Conservation (phyloP, 768 basidiomycete genomes). For the Termitomyces sp. region DNA sequence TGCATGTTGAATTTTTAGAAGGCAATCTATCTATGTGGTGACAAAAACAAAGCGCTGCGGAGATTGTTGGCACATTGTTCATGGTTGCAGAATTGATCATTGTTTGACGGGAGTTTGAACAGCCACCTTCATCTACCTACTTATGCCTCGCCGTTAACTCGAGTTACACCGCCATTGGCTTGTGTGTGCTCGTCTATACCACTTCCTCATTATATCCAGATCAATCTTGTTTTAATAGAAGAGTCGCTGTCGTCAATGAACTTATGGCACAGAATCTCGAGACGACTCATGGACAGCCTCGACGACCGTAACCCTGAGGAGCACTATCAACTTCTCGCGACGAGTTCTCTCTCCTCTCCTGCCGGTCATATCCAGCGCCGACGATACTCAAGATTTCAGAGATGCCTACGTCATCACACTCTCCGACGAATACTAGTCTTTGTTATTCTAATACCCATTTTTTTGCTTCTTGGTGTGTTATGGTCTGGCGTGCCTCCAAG, state of each 20-base stretch:
- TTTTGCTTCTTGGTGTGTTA: constrained; percentile 14
- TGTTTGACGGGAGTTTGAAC: not conserved
- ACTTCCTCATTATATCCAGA: not conserved
- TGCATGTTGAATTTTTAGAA: not conserved
- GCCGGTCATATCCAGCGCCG: constrained; percentile 4
- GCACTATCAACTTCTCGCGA: constrained; percentile 17
- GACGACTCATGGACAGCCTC: constrained; percentile 11
- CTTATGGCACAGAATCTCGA: constrained; percentile 15
- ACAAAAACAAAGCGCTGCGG: not conserved
- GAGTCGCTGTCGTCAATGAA: constrained; percentile 12
- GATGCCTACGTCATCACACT: constrained; percentile 11
- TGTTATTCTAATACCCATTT: constrained; percentile 12
- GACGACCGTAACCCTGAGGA: constrained; percentile 14
- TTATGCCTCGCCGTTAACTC: not conserved
- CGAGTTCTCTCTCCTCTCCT: constrained; percentile 1
- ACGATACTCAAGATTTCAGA: constrained; percentile 10
- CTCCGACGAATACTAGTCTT: constrained; percentile 14
- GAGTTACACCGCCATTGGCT: not conserved
- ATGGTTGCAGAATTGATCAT: not conserved
- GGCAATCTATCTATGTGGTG: not conserved
- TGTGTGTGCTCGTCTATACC: not conserved
- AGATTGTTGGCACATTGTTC: not conserved
- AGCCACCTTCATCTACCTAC: not conserved
- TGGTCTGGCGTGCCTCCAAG: constrained; percentile 20
- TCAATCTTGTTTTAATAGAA: not conserved